Percentiles rank a stretch among this genome's conserved stretches.
Conservation (phyloP, 345 rosid genomes). For the Rhizophora mangle region DNA sequence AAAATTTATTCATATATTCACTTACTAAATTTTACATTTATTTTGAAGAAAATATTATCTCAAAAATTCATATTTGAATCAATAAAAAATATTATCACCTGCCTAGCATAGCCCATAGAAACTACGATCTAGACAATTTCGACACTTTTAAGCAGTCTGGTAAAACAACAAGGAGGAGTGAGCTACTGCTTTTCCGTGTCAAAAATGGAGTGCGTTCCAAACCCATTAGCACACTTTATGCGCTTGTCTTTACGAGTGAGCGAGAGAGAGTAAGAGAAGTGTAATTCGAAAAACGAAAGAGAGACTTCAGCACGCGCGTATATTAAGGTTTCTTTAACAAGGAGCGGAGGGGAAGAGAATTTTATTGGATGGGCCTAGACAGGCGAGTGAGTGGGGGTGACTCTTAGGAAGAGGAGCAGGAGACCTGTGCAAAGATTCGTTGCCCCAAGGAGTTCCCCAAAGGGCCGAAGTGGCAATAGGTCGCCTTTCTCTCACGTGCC, state of each 20-base stretch:
- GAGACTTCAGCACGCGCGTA: background rate
- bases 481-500: conserved; percentile 30
- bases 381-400: background rate
- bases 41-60: too few species aligned
- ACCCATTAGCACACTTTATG: background rate
- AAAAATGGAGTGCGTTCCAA: conserved; percentile 8
- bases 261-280: background rate
- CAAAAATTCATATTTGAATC: too few species aligned
- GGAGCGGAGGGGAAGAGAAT: background rate
- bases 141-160: too few species aligned
- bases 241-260: too few species aligned
- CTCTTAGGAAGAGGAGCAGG: background rate
- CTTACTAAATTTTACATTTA: too few species aligned
- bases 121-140: too few species aligned
- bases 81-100: too few species aligned
- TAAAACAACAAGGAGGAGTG: too few species aligned
- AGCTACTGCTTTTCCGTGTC: background rate
- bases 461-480: conserved; percentile 1
- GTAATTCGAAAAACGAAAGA: conserved; percentile 17
- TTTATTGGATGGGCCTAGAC: background rate
- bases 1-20: too few species aligned
- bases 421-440: conserved; percentile 20
- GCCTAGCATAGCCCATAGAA: too few species aligned
- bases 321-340: background rate
- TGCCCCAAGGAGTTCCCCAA: conserved; percentile 16